Conservation (phyloP, 2,329 filamentous ascomycete species). For the Coniochaeta prunicola region DNA sequence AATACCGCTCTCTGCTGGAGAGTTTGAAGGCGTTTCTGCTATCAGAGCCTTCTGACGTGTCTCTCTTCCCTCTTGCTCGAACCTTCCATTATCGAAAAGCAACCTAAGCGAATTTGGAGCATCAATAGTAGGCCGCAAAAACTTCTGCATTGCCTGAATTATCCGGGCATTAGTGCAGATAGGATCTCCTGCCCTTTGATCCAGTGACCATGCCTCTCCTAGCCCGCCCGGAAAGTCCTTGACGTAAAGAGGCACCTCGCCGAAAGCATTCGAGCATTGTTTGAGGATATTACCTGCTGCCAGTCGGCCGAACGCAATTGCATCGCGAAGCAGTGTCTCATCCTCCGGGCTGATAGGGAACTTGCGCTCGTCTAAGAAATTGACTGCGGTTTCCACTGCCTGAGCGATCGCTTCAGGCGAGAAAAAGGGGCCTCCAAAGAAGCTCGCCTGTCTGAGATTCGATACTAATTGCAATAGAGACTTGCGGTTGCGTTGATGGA, state of each 20-base stretch:
- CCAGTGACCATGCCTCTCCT: constrained; percentile 61
- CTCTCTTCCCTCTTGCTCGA: constrained; percentile 27
- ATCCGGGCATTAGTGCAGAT: constrained; percentile 43
- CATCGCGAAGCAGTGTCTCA: constrained; percentile 49
- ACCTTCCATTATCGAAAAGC: constrained; percentile 38
- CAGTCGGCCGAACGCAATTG: constrained; percentile 56
- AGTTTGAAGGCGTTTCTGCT: not conserved
- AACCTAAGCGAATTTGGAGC: constrained; percentile 36
- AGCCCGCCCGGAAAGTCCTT: constrained; percentile 56
- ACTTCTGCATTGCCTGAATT: constrained; percentile 44
- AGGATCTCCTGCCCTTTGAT: constrained; percentile 39
- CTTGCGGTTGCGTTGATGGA: constrained; percentile 66
- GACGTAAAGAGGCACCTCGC: constrained; percentile 73
- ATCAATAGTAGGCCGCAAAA: constrained; percentile 37
- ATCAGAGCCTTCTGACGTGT: not conserved
- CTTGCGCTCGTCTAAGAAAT: constrained; percentile 58
- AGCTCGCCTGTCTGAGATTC: constrained; percentile 77
- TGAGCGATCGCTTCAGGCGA: constrained; percentile 53
- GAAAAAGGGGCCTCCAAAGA: constrained; percentile 77
- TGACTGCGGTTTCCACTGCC: constrained; percentile 57
- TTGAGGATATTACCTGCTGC: constrained; percentile 57
- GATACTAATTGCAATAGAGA: constrained; percentile 61
- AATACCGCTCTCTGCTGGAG: not conserved
- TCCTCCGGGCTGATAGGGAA: constrained; percentile 56
- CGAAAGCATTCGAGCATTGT: constrained; percentile 57